Evolutionary conservation across 2,329 filamentous ascomycete species (phyloP).

Genomic region (Teratosphaeria zuluensis): DNA sequence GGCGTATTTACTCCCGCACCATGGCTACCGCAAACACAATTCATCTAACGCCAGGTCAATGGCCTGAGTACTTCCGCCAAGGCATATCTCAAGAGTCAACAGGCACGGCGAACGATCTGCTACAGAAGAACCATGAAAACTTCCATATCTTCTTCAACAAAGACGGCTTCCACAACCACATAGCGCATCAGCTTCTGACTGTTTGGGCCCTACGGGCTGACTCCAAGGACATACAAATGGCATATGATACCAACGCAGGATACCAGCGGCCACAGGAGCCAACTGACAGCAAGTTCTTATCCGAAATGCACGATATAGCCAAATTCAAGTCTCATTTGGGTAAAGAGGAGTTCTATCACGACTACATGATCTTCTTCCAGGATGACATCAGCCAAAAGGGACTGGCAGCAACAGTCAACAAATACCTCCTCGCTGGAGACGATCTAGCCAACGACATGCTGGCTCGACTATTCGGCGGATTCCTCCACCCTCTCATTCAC

Average conservation of each 20-base stretch:
- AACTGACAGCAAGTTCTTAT: constrained; percentile 39
- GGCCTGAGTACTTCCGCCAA: constrained; percentile 25
- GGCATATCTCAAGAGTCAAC: constrained; percentile 50
- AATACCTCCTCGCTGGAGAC: constrained; percentile 60
- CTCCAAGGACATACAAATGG: constrained; percentile 48
- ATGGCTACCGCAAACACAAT: not conserved
- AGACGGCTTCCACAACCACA: constrained; percentile 70
- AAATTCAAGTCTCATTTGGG: constrained; percentile 53
- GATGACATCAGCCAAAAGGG: constrained; percentile 56
- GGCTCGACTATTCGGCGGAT: constrained; percentile 56
- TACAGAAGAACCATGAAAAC: constrained; percentile 66
- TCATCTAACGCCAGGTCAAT: constrained; percentile 23
- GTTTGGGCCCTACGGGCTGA: constrained; percentile 65
- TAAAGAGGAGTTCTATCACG: constrained; percentile 53
- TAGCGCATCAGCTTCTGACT: constrained; percentile 65
- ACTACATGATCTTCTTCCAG: constrained; percentile 71
- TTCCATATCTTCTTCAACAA: constrained; percentile 76
- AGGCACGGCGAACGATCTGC: constrained; percentile 51
- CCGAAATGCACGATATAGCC: constrained; percentile 48
- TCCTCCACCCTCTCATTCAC: constrained; percentile 66
- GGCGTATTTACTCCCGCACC: not conserved
- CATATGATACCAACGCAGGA: constrained; percentile 53
- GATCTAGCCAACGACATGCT: constrained; percentile 60
- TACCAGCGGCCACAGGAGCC: constrained; percentile 51
- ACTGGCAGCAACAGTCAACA: constrained; percentile 52